Evolutionary conservation across 2,329 filamentous ascomycete species (phyloP), one percentile per base, ranked within the genome.

Genomic region (Cladosporium sp.): DNA sequence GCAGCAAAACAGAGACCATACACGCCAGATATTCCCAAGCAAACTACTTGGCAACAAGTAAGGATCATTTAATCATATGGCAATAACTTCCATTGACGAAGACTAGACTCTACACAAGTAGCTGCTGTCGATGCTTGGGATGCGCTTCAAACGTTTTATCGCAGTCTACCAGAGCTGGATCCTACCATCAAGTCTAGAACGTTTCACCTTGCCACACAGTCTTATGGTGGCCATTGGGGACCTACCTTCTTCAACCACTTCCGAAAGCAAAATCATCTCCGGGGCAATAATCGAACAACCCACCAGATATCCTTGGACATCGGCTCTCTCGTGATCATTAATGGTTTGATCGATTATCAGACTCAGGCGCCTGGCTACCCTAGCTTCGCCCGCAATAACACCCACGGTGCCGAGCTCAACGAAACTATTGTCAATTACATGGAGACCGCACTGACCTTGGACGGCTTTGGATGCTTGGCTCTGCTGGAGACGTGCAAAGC

Each of bases 311-410:
- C 82, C 5, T 2, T 87, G 12, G 79, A 83, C 32, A 75, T 91
- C 7, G 75, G 75, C 10, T 82, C 86, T 0, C 71, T 91, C 0
- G 87, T 87, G 24, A 87, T 91, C 58, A 75, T 90, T 58, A 89
- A 91, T 68, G 88, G 87, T 12, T 83, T 86, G 62, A 75, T 91
- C 36, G 89, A 91, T 66, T 77, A 81, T 63, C 68, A 84, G 34
- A 77, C 84, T 1, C 85, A 90, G 71, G 75, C 75, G 2, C 79
- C 81, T 2, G 81, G 73, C 63, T 84, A 82, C 62, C 78, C 83
- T 1, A 67, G 71, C 5, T 86, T 86, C 69, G 81, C 82, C 9
- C 77, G 77, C 57, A 82, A 83, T 66, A 89, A 89, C 67, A 84
- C 85, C 0, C 91, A 89, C 67, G 83, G 79, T 9, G 78, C 88